phyloP scores from a whole-genome alignment of 2,329 filamentous ascomycete species.

The Colletotrichum musicola region DNA sequence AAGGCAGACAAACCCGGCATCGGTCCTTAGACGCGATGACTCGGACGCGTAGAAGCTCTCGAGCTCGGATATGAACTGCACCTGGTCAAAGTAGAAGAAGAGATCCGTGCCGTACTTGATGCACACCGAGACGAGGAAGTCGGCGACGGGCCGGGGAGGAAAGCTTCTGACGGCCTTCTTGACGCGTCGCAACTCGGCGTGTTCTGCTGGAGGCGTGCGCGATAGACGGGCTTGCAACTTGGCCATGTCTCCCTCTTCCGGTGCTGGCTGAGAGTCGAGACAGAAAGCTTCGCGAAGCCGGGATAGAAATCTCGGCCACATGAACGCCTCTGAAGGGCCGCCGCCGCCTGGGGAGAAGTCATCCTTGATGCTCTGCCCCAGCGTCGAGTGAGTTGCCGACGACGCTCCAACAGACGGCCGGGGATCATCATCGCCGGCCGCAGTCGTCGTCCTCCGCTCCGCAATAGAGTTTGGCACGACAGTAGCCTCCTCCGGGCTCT shows the following conservation, averaged over 20 bases:
- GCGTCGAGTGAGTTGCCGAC: neutral
- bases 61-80: constrained; percentile 43
- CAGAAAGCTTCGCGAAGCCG: constrained; percentile 45
- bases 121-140: constrained; percentile 47
- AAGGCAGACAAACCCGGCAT: constrained; percentile 45
- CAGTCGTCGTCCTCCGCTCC: neutral
- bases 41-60: constrained; percentile 44
- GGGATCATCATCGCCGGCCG: neutral
- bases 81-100: constrained; percentile 49
- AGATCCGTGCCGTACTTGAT: constrained; percentile 45
- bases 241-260: constrained; percentile 39
- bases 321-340: constrained; percentile 40
- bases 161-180: constrained; percentile 43
- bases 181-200: constrained; percentile 41
- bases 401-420: neutral
- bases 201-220: constrained; percentile 31
- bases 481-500: neutral
- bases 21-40: constrained; percentile 39
- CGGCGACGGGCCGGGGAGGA: constrained; percentile 44
- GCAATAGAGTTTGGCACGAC: constrained; percentile 22
- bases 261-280: constrained; percentile 40
- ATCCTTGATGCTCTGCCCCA: neutral
- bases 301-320: constrained; percentile 46
- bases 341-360: constrained; percentile 34
- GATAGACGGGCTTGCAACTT: constrained; percentile 41